Base-by-base conservation (phyloP, 495 filamentous ascomycete genomes). In the Penicillium fimorum region DNA sequence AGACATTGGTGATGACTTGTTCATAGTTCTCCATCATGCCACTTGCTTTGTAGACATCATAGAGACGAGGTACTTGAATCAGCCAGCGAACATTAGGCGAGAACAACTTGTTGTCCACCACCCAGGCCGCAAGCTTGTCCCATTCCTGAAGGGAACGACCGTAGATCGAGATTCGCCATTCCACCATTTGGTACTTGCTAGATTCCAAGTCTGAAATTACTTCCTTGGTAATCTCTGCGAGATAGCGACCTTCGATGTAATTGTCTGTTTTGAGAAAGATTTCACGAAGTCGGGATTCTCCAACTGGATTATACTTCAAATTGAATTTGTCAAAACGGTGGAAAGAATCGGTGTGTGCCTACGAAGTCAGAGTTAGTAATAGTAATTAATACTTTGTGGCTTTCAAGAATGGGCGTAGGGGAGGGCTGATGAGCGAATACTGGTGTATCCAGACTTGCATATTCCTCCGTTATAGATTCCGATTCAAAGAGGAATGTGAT, bases 311-410 rank as follows among this genome's bases (percentile, higher is more conserved):
- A 66, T 98, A 98, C 67, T 98, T 98, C 24, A 98, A 79, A 65
- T 98, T 98, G 80, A 98, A 98, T 71, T 98, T 98, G 76, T 98
- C 94, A 68, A 98, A 98, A 0, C 94, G 90, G 70, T 98, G 94
- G 74, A 98, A 98, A 4, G 92, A 94, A 72, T 98, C 94, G 3
- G 90, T 97, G 65, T 98, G 94, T 32, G 94, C 93, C 89, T 93
- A 62, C 27, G 42, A 41, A 32, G 12, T 30, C 37, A 29, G 35
- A 17, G 35, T 59, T 6, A 35, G 41, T 20, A 4, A 27, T 15
- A 7, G 20, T 8, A 9, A 18, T 13, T 8, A 9, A 18, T 5
- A 20, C 22, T 13, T 13, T n/a, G 9, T 47, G 10, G 27, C 5
- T 18, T 5, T 18, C 12, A 32, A 15, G 0, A 47, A 25, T 32